Conservation (phyloP, 345 rosid genomes). For the Brassica cretica region DNA sequence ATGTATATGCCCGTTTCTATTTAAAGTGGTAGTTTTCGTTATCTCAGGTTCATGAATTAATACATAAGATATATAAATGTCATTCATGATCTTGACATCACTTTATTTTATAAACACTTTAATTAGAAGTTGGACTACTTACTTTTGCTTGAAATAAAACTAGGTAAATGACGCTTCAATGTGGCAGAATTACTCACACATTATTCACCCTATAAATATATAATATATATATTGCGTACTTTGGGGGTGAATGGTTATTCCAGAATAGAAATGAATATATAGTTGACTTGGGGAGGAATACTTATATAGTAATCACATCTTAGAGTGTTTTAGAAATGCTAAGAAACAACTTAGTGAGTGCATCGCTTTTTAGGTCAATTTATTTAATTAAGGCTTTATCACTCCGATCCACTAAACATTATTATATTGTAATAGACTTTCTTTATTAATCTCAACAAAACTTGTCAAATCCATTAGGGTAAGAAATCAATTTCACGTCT, state of each 20-base stretch:
- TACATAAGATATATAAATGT: background rate
- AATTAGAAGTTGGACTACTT: background rate
- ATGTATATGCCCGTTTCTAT: constrained; percentile 31
- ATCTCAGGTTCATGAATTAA: constrained; percentile 20
- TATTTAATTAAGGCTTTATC: constrained; percentile 18
- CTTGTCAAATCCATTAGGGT: constrained; percentile 41
- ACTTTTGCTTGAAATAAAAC: background rate
- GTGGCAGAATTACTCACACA: background rate
- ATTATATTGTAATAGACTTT: background rate
- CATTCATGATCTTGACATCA: constrained; percentile 37
- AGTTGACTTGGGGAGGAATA: constrained; percentile 29
- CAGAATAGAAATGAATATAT: constrained; percentile 26
- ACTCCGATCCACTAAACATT: constrained; percentile 25
- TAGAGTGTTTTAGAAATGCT: constrained; percentile 20
- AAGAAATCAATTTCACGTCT: constrained; percentile 33
- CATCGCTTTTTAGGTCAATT: constrained; percentile 26
- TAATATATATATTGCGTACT: background rate
- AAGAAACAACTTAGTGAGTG: constrained; percentile 13
- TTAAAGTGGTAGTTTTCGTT: constrained; percentile 33
- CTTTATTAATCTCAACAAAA: constrained; percentile 12
- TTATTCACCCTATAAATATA: background rate
- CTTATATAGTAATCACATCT: constrained; percentile 13
- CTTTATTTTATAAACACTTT: constrained; percentile 7
- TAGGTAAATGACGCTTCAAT: background rate
- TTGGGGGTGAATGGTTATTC: constrained; percentile 24